Conservation (phyloP, 345 rosid species). For the Citrus sinensis region DVS_A1.0 CM039163.1:48541001-48541500, state of each 20-base stretch:
- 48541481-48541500: neutral
- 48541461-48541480: neutral
- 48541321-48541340: constrained; percentile 59
- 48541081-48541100: neutral
- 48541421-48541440: constrained; percentile 9
- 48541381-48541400: constrained; percentile 89
- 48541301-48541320: neutral
- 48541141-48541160: neutral
- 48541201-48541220: neutral
- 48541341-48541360: constrained; percentile 84
- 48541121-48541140: neutral
- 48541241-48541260: neutral
- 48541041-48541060: constrained; percentile 84
- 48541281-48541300: no score
- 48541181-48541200: neutral
- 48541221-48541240: neutral
- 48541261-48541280: neutral
- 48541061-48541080: neutral
- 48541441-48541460: constrained; percentile 2
- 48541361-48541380: constrained; percentile 88
- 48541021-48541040: constrained; percentile 82
- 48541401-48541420: constrained; percentile 64
- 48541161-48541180: neutral
- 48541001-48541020: constrained; percentile 56
- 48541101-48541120: neutral